Percentiles rank a stretch among this genome's conserved stretches.
These are phyloP conservation scores for Rhodotorula babjevae DNA, from an alignment of 768 basidiomycete genomes.

Conservation along the genomic window DNA sequence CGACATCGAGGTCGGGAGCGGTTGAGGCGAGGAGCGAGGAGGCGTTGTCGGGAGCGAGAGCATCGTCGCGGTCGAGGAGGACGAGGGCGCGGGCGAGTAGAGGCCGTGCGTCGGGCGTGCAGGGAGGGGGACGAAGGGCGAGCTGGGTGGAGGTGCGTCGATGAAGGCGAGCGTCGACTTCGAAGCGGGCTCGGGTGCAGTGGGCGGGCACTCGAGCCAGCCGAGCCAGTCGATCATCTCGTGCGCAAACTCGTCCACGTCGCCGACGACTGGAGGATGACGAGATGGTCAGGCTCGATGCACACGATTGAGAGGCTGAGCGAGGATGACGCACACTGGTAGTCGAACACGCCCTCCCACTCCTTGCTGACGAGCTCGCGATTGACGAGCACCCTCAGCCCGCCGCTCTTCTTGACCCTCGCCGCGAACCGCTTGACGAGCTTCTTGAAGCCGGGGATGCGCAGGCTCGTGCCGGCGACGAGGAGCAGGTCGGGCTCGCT, in stretches of 20 bases:
- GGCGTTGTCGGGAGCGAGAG: background rate
- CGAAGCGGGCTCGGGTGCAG: no score
- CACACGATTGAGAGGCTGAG: no score
- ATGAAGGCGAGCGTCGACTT: background rate
- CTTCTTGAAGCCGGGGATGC: conserved; percentile 84
- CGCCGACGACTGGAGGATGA: background rate
- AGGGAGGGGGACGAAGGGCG: background rate
- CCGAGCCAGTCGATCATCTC: background rate
- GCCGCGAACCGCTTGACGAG: conserved; percentile 89
- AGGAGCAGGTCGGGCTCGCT: conserved; percentile 82
- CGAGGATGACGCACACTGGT: conserved; percentile 56
- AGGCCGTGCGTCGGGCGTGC: no score
- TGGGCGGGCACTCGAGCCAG: background rate
- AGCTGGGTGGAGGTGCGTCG: no score
- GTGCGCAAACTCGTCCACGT: background rate
- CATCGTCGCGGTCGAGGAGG: background rate
- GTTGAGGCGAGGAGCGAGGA: background rate
- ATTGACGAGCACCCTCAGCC: conserved; percentile 84
- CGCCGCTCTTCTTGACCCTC: conserved; percentile 51
- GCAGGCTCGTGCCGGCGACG: conserved; percentile 94
- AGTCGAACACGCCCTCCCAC: conserved; percentile 86
- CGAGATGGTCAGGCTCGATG: rapidly evolving
- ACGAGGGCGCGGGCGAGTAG: background rate
- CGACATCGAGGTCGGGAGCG: no score
- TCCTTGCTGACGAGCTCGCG: conserved; percentile 71